Base-by-base conservation (phyloP, 2,329 filamentous ascomycete species). In the Fusarium pseudoanthophilum region DNA sequence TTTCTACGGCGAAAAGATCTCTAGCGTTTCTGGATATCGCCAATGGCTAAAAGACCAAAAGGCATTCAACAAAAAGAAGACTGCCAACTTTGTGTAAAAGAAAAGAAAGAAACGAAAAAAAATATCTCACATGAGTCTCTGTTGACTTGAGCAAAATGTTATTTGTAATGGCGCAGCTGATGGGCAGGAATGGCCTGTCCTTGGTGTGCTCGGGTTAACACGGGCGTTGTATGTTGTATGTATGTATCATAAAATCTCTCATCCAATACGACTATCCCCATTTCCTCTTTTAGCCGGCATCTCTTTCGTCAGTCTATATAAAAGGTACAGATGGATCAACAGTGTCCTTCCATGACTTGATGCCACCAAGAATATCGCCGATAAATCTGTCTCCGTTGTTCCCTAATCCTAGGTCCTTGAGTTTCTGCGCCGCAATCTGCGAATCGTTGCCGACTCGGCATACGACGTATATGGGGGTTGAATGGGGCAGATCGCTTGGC, bases 1-100 rank as follows among this genome's bases (percentile, higher is more conserved):
- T 82, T 99, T 97, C 84, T 99, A 99, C 79, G 96, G 96, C 78
- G 96, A 99, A 86, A 98, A 98, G 88, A 97, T 99, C 78, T 93
- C 93, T 58, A 97, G 95, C 78, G 94, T 98, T 28, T 88, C 91
- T 60, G 95, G 94, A 52, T 99, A 98, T 83, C 88, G 96, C 78
- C 92, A 94, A 82, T 99, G 96, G 96, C 85, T 99, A 79, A 98
- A 97, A 87, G 96, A 99, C 80, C 96, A 98, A 87, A 89, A 95
- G 71, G 95, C 95, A 15, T 99, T 97, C 85, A 97, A 97, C 85
- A 95, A 95, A 87, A 97, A 97, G 90, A 92, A 97, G 90, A 91
- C 90, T 81, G 90, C 85, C 75, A 89, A 85, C 78, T 90, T 91
- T 82, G 83, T 91, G 72, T 92, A 82, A 85, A 51, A 56, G 53